Conservation (phyloP, 106 monocot genomes). For the Dendrobium nobile region DNA sequence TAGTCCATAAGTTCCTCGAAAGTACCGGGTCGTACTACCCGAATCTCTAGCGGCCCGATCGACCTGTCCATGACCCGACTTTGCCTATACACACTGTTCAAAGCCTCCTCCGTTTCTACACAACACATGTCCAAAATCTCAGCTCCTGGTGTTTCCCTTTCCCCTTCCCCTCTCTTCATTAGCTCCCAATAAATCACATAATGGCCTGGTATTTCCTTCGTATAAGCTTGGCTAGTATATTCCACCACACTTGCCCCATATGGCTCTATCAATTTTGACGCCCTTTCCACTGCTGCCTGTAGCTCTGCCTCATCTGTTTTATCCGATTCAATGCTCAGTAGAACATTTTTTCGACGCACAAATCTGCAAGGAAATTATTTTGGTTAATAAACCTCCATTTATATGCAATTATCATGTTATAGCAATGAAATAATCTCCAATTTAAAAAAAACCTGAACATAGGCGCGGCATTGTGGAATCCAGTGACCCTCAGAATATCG, state of each 20-base stretch:
- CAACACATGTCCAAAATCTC: constrained; percentile 57
- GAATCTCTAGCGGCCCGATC: constrained; percentile 82
- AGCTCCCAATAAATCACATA: constrained; percentile 29
- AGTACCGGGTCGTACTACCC: constrained; percentile 64
- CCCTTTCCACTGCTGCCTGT: constrained; percentile 42
- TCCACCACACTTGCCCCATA: constrained; percentile 15
- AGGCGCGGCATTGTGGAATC: constrained; percentile 20
- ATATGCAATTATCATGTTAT: too few species aligned
- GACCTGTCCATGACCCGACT: constrained; percentile 47
- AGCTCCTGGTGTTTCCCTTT: too few species aligned
- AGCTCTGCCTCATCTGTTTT: constrained; percentile 60
- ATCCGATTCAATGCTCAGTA: constrained; percentile 54
- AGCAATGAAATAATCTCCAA: too few species aligned
- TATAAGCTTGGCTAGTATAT: constrained; percentile 23
- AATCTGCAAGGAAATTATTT: constrained; percentile 21
- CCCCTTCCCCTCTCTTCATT: neutral
- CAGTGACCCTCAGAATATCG: constrained; percentile 12
- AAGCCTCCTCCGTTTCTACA: constrained; percentile 60
- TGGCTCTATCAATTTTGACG: constrained; percentile 29
- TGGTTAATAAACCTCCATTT: too few species aligned
- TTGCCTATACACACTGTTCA: constrained; percentile 81
- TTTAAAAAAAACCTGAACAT: constrained; percentile 8
- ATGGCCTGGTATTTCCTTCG: constrained; percentile 18
- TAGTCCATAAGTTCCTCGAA: constrained; percentile 95
- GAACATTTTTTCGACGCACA: constrained; percentile 36